Conservation (phyloP, 805 yeast species). For the Barnettozyma siamensis region DNA sequence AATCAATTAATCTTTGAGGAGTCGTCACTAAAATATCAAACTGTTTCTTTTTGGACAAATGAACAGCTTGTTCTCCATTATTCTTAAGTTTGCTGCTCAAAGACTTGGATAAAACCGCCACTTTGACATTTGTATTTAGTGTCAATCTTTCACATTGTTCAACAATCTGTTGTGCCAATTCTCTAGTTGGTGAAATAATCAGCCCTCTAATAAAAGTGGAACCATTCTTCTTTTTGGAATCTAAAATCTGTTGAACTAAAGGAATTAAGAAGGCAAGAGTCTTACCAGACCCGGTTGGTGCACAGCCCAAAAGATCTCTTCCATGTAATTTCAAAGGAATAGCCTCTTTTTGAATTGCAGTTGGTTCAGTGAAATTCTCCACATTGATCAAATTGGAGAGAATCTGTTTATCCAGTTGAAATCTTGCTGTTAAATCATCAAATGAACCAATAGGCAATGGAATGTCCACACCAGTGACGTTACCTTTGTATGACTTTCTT, state of each 20-base stretch:
- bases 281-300: conserved; percentile 98
- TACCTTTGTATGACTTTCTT: conserved; percentile 57
- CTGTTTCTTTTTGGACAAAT: conserved; percentile 49
- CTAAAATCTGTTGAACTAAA: conserved; percentile 48
- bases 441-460: conserved; percentile 93
- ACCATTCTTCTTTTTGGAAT: conserved; percentile 16
- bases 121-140: conserved; percentile 38
- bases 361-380: conserved; percentile 79
- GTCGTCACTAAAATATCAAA: conserved; percentile 82
- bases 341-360: conserved; percentile 89
- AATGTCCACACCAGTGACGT: conserved; percentile 75
- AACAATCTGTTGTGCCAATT: conserved; percentile 81
- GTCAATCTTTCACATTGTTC: conserved; percentile 58
- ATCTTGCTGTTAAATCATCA: conserved; percentile 68
- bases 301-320: conserved; percentile 86
- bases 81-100: conserved; percentile 62
- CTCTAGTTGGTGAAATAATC: conserved; percentile 90
- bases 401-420: conserved; percentile 48
- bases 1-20: conserved; percentile 81
- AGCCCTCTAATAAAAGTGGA: conserved; percentile 58
- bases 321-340: conserved; percentile 66
- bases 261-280: conserved; percentile 89
- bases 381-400: conserved; percentile 54
- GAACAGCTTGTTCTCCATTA: conserved; percentile 25
- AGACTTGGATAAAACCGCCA: conserved; percentile 66